Conservation (phyloP, 345 rosid genomes). For the Arabis hirsuta region DNA sequence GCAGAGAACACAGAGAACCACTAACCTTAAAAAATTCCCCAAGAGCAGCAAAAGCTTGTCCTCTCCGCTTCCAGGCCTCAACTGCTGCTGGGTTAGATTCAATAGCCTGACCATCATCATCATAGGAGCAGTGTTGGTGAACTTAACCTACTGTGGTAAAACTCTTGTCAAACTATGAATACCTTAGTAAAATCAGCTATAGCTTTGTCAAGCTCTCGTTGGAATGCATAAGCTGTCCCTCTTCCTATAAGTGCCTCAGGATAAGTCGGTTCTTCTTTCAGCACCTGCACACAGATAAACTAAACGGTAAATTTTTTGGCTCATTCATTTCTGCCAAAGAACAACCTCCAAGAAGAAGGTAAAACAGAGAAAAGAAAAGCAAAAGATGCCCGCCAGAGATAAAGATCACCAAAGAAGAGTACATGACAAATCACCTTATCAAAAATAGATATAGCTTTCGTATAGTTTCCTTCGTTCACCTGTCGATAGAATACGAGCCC, state of each 20-base stretch:
- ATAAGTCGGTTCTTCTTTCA: slow-evolving; percentile 81
- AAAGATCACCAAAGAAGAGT: slow-evolving; percentile 29
- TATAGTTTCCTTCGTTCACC: slow-evolving; percentile 98
- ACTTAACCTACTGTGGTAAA: slow-evolving; percentile 24
- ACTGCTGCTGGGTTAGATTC: slow-evolving; percentile 86
- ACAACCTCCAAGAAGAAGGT: slow-evolving; percentile 16
- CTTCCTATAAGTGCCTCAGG: slow-evolving; percentile 97
- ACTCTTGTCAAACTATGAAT: slow-evolving; percentile 25
- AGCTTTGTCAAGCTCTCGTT: slow-evolving; percentile 84
- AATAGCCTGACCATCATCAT: slow-evolving; percentile 65
- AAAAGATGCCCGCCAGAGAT: slow-evolving; percentile 7
- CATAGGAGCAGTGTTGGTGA: slow-evolving; percentile 21
- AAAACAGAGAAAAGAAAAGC: slow-evolving; percentile 4
- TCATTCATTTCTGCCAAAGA: slow-evolving; percentile 17
- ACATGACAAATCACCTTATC: slow-evolving; percentile 63
- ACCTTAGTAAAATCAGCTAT: slow-evolving; percentile 94
- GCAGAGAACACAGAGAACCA: slow-evolving; percentile 18
- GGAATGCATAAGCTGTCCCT: slow-evolving; percentile 97
- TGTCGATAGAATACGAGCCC: slow-evolving; percentile 46
- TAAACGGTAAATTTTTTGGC: not conserved
- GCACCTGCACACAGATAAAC: slow-evolving; percentile 56
- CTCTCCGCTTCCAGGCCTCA: slow-evolving; percentile 99
- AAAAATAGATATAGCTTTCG: slow-evolving; percentile 80
- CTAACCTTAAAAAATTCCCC: slow-evolving; percentile 84
- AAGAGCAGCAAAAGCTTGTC: slow-evolving; percentile 96